Base-by-base conservation (phyloP, 257 asterid species). In the Dorcoceras hygrometricum region DNA sequence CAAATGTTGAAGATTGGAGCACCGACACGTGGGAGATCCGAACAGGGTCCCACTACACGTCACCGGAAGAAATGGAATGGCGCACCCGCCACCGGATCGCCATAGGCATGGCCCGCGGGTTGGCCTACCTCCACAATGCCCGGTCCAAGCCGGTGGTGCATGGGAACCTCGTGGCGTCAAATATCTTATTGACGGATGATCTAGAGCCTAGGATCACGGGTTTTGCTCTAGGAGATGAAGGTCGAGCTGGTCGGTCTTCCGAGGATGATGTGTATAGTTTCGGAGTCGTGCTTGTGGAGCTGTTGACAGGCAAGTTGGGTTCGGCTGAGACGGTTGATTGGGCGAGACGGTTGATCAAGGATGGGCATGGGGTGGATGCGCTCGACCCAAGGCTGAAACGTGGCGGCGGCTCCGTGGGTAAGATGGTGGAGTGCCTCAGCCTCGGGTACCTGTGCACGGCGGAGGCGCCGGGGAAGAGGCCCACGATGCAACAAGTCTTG, bases 71-170 rank as follows among this genome's bases (percentile, higher is more conserved):
- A 59, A 43, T 83, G 79, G 99, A 85, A 46, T 93, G 99, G 99
- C 84, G 62, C 86, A 88, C 94, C 83, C 97, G 97, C 91, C 99
- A 93, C 88, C 95, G 87, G 59, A 86, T 93, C 18, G 95, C 99
- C 0, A 90, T 90, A 7, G 99, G 99, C n/a, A 82, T 88, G 25
- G 99, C 99, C 10, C 95, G 99, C 31, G 99, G 97, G 1, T 73
- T 93, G 0, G 99, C 99, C 8, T 90, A 84, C 63, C 96, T 93
- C 63, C 99, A 93, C 87, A 95, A 93, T 46, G 97, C 91, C 1
- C 82, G 76, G 62, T 90, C 96, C 23, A 90, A 76, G 80, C 89
- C 99, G 2, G 84, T 89, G 62, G 96, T 88, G 65, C 99, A 93
- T 14, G 95, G 97, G 0, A 88, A 82, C 65, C 60, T 93, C 63